A percentile compares a stretch with the other conserved stretches of the same genome.
Conservation (phyloP, 768 basidiomycete genomes). For the Tulasnella sp. region DNA sequence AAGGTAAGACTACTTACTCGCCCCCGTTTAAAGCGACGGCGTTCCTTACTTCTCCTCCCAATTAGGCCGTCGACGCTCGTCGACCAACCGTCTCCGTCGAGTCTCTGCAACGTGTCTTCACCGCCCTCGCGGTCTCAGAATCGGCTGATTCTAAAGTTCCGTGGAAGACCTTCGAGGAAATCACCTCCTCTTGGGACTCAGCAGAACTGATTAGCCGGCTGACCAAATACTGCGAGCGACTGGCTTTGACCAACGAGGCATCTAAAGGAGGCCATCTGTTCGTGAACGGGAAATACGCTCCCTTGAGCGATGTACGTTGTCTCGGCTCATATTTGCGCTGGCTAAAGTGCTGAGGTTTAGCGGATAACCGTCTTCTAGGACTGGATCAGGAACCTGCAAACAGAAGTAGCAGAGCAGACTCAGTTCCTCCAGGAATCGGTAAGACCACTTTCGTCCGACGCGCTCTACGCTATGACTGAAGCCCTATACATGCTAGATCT, state of each 20-base stretch:
- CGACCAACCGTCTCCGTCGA: slow-evolving; percentile 38
- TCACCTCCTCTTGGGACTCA: slow-evolving; percentile 41
- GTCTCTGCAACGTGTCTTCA: slow-evolving; percentile 30
- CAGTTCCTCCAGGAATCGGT: slow-evolving; percentile 76
- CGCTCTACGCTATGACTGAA: slow-evolving; percentile 38
- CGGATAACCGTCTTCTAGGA: slow-evolving; percentile 49
- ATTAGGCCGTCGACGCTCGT: slow-evolving; percentile 40
- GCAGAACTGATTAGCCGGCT: slow-evolving; percentile 52
- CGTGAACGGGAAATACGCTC: slow-evolving; percentile 83
- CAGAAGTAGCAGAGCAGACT: slow-evolving; percentile 60
- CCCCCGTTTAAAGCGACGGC: not conserved
- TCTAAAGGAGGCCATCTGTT: slow-evolving; percentile 66
- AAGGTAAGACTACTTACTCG: slow-evolving; percentile 47
- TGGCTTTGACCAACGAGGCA: slow-evolving; percentile 53
- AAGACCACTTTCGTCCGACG: slow-evolving; percentile 35
- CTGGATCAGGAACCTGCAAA: slow-evolving; percentile 66
- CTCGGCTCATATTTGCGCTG: not conserved
- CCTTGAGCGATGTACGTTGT: slow-evolving; percentile 65
- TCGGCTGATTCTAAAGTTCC: slow-evolving; percentile 27
- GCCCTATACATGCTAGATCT: slow-evolving; percentile 52
- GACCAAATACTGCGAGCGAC: slow-evolving; percentile 58
- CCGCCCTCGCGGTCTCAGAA: slow-evolving; percentile 40
- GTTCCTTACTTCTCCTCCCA: slow-evolving; percentile 19
- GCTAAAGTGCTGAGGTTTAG: slow-evolving; percentile 30
- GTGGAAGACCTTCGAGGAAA: slow-evolving; percentile 47